These are phyloP conservation scores for Apophysomyces variabilis DNA, from an alignment of 371 early-diverging fungal genomes.

Conservation along the genomic window DNA sequence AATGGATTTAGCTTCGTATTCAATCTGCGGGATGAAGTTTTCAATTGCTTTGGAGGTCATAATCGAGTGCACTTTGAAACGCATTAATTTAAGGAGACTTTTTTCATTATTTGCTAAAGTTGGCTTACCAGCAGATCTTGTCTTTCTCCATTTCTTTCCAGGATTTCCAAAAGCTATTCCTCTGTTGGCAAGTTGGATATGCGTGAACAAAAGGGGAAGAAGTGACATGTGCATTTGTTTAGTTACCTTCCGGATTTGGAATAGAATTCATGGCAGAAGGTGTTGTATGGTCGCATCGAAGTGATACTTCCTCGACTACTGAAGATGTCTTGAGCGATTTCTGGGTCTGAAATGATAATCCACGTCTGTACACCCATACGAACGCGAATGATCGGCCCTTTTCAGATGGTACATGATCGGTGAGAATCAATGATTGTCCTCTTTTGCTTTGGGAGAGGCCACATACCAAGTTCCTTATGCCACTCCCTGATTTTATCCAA, in stretches of 20 bases:
- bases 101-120: neutral
- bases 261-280: slow-evolving; percentile 22
- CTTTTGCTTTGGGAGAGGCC: neutral
- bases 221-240: neutral
- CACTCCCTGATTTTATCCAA: neutral
- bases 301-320: slow-evolving; percentile 11
- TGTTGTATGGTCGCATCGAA: slow-evolving; percentile 12
- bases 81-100: neutral
- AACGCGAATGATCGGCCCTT: slow-evolving; percentile 17
- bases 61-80: slow-evolving; percentile 8
- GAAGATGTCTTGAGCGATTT: slow-evolving; percentile 22
- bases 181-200: neutral
- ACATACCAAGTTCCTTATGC: neutral
- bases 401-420: neutral
- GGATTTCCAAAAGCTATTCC: slow-evolving; percentile 12
- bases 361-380: slow-evolving; percentile 25
- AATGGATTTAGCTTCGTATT: slow-evolving; percentile 14
- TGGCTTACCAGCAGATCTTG: slow-evolving; percentile 16
- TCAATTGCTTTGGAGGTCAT: slow-evolving; percentile 22
- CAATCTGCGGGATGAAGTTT: slow-evolving; percentile 10
- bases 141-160: slow-evolving; percentile 20
- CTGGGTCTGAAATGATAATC: slow-evolving; percentile 23
- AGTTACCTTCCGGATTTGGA: slow-evolving; percentile 23
- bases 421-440: neutral
- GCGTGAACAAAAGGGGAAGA: neutral